Percentiles rank a stretch among this genome's conserved stretches.
These are phyloP conservation scores for Aechmea fasciata DNA, from an alignment of 176 grass and related monocot species.

Conservation along the genomic window DNA sequence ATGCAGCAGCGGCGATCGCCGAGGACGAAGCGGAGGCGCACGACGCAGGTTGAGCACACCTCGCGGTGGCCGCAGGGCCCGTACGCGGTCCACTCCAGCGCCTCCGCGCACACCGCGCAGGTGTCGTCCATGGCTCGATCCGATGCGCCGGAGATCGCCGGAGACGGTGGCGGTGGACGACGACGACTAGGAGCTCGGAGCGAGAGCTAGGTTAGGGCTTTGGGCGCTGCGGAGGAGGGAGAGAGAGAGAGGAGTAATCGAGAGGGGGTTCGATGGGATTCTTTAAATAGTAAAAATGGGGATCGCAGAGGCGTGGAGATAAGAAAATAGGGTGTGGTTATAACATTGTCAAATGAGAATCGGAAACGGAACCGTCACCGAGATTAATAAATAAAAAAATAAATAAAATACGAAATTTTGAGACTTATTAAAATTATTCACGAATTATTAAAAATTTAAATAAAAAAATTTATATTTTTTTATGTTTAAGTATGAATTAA, in stretches of 20 bases:
- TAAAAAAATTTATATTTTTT: too few relatives aligned
- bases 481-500: too few relatives aligned
- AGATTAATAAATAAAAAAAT: too few relatives aligned
- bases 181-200: background rate
- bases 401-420: too few relatives aligned
- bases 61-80: slow-evolving; percentile 80
- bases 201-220: background rate
- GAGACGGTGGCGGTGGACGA: background rate
- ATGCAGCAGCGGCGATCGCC: slow-evolving; percentile 69
- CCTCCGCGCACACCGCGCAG: slow-evolving; percentile 75
- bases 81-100: slow-evolving; percentile 83
- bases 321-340: too few relatives aligned
- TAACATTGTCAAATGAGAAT: too few relatives aligned
- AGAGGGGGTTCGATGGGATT: too few relatives aligned
- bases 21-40: slow-evolving; percentile 76
- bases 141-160: background rate
- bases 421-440: too few relatives aligned
- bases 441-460: too few relatives aligned
- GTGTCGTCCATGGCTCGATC: slow-evolving; percentile 55
- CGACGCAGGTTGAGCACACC: slow-evolving; percentile 88
- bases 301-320: too few relatives aligned
- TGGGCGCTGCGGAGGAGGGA: background rate
- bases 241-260: background rate
- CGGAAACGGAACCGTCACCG: too few relatives aligned
- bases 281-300: too few relatives aligned